Conservation (phyloP, 2,329 filamentous ascomycete genomes). For the Samsoniella hepiali region DNA sequence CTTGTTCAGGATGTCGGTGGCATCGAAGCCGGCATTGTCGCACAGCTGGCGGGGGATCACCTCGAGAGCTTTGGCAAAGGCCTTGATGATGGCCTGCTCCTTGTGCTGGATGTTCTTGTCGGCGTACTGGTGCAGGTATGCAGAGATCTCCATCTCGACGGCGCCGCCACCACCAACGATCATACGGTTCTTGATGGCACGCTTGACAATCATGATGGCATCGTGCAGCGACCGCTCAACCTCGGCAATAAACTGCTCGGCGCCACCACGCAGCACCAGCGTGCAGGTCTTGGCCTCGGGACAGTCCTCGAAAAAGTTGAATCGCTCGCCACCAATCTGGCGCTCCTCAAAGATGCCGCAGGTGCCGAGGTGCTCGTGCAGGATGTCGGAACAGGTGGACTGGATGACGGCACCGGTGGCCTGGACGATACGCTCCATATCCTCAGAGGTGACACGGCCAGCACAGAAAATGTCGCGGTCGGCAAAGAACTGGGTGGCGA, state of each 20-base stretch:
- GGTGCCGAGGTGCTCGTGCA: constrained; percentile 80
- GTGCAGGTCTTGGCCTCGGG: constrained; percentile 96
- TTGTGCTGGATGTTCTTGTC: constrained; percentile 92
- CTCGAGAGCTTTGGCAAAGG: constrained; percentile 94
- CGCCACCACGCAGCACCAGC: constrained; percentile 87
- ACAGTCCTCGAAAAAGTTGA: constrained; percentile 98
- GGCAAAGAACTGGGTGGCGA: constrained; percentile 96
- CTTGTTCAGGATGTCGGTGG: constrained; percentile 95
- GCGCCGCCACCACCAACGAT: constrained; percentile 96
- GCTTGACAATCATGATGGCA: constrained; percentile 99
- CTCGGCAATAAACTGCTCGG: constrained; percentile 98
- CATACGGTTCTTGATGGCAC: constrained; percentile 87
- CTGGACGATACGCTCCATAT: constrained; percentile 94
- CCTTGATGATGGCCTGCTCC: constrained; percentile 96
- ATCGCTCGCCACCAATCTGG: constrained; percentile 94
- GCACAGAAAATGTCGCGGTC: constrained; percentile 98
- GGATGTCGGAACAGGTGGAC: constrained; percentile 95
- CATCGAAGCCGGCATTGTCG: constrained; percentile 97
- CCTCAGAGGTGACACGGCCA: constrained; percentile 83
- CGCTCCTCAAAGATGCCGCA: constrained; percentile 91
- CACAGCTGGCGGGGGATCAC: constrained; percentile 95
- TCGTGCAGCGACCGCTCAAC: constrained; percentile 97
- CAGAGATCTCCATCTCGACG: constrained; percentile 93
- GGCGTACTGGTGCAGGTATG: constrained; percentile 87
- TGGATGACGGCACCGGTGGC: constrained; percentile 90